These are phyloP conservation scores for Penicillium sp. DNA, from an alignment of 2,329 filamentous ascomycete genomes.

Conservation along the genomic window DNA sequence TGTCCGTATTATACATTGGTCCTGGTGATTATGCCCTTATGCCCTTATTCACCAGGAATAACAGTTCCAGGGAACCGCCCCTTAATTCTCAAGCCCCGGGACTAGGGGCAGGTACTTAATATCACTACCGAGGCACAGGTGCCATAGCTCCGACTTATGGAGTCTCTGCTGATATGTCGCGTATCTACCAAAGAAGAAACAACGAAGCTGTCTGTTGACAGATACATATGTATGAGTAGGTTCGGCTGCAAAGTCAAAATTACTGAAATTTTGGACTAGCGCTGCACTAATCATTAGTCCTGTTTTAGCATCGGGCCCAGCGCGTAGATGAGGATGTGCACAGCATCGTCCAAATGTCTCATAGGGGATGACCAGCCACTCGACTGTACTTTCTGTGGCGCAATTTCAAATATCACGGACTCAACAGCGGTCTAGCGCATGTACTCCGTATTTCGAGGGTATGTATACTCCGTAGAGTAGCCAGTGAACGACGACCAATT, in stretches of 20 bases:
- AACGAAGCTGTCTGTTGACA: not conserved
- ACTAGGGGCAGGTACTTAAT: not conserved
- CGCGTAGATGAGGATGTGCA: constrained; percentile 17
- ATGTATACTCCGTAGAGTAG: no score
- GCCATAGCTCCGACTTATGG: not conserved
- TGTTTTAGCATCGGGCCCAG: constrained; percentile 4
- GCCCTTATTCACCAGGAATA: not conserved
- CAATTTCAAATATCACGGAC: not conserved
- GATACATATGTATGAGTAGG: not conserved
- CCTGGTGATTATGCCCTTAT: not conserved
- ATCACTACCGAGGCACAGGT: not conserved
- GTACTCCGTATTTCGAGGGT: not conserved
- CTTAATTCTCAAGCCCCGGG: not conserved
- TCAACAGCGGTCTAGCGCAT: not conserved
- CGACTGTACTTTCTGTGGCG: not conserved
- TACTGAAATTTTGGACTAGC: constrained; percentile 1
- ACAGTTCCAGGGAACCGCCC: not conserved
- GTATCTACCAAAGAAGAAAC: not conserved
- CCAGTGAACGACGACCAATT: not conserved
- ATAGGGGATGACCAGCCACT: constrained; percentile 13
- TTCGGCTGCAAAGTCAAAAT: constrained; percentile 1
- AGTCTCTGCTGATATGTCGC: not conserved
- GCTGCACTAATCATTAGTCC: not conserved
- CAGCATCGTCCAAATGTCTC: constrained; percentile 1
- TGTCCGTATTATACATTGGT: constrained; percentile 3